These are phyloP conservation scores for Sonneratia caseolaris DNA, from an alignment of 345 rosid genomes.

Conservation along the genomic window DNA sequence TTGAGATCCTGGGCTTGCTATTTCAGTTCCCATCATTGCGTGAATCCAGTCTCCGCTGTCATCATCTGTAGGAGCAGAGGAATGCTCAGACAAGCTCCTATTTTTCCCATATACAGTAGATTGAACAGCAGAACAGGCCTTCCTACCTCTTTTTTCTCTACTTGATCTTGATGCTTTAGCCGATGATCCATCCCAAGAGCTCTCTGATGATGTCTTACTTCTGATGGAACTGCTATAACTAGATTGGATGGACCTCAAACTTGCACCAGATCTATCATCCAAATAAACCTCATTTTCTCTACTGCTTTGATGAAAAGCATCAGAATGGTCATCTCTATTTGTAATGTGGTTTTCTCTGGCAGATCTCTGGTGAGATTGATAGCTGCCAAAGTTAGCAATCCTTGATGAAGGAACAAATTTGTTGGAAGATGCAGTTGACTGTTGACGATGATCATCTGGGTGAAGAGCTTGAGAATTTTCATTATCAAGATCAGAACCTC, in stretches of 20 bases:
- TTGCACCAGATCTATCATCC: constrained; percentile 46
- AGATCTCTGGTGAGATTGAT: constrained; percentile 31
- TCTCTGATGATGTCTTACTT: constrained; percentile 76
- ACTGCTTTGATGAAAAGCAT: constrained; percentile 37
- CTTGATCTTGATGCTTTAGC: constrained; percentile 43
- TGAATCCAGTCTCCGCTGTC: constrained; percentile 52
- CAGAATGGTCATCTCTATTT: constrained; percentile 32
- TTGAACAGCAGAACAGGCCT: constrained; percentile 27
- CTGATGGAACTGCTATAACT: constrained; percentile 47
- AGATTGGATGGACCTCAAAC: constrained; percentile 43
- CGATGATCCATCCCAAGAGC: constrained; percentile 74
- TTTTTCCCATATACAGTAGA: constrained; percentile 44
- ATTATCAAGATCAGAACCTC: constrained; percentile 44
- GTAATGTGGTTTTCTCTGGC: constrained; percentile 25
- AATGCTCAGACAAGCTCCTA: constrained; percentile 49
- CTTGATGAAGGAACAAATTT: constrained; percentile 38
- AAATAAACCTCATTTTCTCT: constrained; percentile 41
- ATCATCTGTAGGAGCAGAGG: constrained; percentile 55
- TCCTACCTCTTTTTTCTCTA: constrained; percentile 61
- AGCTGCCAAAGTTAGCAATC: constrained; percentile 29
- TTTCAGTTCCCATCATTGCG: constrained; percentile 27
- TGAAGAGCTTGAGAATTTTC: constrained; percentile 42
- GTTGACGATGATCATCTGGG: constrained; percentile 41
- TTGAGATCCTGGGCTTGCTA: constrained; percentile 34
- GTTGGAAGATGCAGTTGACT: constrained; percentile 39